A percentile compares a stretch with the other conserved stretches of the same genome.
Conservation (phyloP, 345 rosid species). For the Eucalyptus marginata region DNA sequence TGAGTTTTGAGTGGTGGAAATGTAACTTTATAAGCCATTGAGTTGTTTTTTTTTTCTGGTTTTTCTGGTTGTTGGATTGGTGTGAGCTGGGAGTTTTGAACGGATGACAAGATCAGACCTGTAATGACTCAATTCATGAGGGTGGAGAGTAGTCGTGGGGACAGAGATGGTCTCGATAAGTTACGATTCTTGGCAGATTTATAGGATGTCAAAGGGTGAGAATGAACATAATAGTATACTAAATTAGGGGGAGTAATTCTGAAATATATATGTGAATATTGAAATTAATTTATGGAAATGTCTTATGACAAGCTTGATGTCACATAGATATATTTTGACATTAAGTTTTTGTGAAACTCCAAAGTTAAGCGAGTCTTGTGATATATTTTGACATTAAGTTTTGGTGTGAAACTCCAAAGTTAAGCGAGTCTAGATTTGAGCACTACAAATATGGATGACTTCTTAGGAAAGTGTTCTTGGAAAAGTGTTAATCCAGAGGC, state of each 20-base stretch:
- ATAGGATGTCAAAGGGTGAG: too few relatives aligned
- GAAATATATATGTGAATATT: accelerated
- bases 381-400: too few relatives aligned
- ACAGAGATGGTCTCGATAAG: accelerated
- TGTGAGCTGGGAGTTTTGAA: neutral
- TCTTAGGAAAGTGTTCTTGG: accelerated
- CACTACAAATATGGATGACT: accelerated
- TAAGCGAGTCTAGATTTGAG: accelerated
- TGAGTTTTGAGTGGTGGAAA: neutral
- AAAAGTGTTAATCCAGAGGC: too few relatives aligned
- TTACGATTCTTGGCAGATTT: accelerated
- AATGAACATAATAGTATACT: accelerated
- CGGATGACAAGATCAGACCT: neutral
- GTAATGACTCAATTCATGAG: accelerated
- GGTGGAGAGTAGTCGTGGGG: accelerated
- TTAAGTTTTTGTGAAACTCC: too few relatives aligned
- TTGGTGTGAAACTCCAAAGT: too few relatives aligned
- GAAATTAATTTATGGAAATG: accelerated
- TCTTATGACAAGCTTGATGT: accelerated
- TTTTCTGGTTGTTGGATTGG: neutral
- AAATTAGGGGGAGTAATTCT: accelerated
- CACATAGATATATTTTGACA: too few relatives aligned
- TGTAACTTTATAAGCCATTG: neutral
- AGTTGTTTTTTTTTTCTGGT: neutral
- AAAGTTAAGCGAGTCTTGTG: too few relatives aligned